phyloP scores from a whole-genome alignment of 192 early-diverging fungal genomes.

The Coemansia sp. region DNA sequence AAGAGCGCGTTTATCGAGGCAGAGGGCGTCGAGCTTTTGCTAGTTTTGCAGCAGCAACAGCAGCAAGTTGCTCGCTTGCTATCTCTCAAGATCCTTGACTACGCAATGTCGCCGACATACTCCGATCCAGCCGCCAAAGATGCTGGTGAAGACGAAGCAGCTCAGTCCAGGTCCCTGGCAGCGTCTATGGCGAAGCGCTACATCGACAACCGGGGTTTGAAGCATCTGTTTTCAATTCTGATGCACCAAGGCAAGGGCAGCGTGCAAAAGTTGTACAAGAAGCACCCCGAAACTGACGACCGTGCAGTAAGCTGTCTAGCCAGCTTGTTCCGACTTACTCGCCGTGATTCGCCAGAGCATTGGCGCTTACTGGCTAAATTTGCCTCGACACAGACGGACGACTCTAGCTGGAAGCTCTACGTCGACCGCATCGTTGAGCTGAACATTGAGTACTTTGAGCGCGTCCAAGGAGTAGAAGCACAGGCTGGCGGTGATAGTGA shows the following conservation, averaged over 20 bases:
- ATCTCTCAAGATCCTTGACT: slow-evolving; percentile 85
- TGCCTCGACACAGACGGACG: slow-evolving; percentile 42
- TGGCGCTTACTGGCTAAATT: slow-evolving; percentile 84
- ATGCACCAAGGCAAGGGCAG: slow-evolving; percentile 74
- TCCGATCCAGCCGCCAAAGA: not conserved
- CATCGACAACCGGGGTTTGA: slow-evolving; percentile 80
- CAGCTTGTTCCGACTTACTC: slow-evolving; percentile 73
- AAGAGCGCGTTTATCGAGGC: slow-evolving; percentile 76
- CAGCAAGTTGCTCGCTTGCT: slow-evolving; percentile 74
- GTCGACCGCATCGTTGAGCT: slow-evolving; percentile 83
- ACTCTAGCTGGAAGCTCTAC: slow-evolving; percentile 75
- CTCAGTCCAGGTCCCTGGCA: not conserved
- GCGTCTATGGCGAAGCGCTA: slow-evolving; percentile 65
- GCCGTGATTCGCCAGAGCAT: slow-evolving; percentile 60
- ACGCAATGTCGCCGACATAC: slow-evolving; percentile 61
- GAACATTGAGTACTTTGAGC: slow-evolving; percentile 66
- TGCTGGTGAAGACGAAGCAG: not conserved
- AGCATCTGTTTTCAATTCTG: slow-evolving; percentile 83
- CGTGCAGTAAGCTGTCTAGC: slow-evolving; percentile 83
- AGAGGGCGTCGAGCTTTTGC: slow-evolving; percentile 92
- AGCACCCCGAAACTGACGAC: slow-evolving; percentile 79
- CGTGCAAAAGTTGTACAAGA: slow-evolving; percentile 78
- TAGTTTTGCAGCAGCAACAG: slow-evolving; percentile 86
- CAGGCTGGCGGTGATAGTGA: slow-evolving; percentile 51
- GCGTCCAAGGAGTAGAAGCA: slow-evolving; percentile 60